A percentile compares a stretch with the other conserved stretches of the same genome.
phyloP scores from a whole-genome alignment of 352 stramenopile genomes.

The Pythium phragmiticola region DNA sequence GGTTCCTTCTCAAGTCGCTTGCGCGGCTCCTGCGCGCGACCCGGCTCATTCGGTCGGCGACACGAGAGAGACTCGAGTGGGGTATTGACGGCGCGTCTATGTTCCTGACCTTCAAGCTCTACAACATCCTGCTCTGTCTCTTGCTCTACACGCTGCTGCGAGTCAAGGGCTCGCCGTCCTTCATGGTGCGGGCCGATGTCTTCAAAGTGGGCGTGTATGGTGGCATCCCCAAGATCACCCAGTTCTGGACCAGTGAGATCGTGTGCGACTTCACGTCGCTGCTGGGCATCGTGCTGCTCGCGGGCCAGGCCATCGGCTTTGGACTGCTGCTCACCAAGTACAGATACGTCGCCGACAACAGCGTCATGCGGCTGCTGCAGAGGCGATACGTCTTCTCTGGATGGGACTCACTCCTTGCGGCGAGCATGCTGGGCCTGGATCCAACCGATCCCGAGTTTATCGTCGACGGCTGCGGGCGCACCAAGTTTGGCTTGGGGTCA shows the following conservation, averaged over 20 bases:
- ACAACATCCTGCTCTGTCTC: slow-evolving; percentile 50
- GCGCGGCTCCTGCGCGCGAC: slow-evolving; percentile 33
- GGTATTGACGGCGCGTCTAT: slow-evolving; percentile 47
- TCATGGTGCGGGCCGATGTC: slow-evolving; percentile 37
- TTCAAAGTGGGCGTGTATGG: slow-evolving; percentile 40
- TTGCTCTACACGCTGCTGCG: slow-evolving; percentile 39
- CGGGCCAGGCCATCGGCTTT: slow-evolving; percentile 31
- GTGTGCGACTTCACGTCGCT: slow-evolving; percentile 47
- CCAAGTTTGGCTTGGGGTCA: slow-evolving; percentile 40
- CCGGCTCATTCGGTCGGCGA: slow-evolving; percentile 34
- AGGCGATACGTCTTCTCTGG: slow-evolving; percentile 50
- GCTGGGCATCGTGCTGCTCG: slow-evolving; percentile 34
- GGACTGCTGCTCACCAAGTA: slow-evolving; percentile 34
- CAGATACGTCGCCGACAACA: slow-evolving; percentile 42
- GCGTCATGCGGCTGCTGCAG: slow-evolving; percentile 44
- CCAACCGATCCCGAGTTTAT: slow-evolving; percentile 28
- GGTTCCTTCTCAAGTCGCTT: slow-evolving; percentile 36
- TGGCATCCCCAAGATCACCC: slow-evolving; percentile 31
- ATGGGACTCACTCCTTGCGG: slow-evolving; percentile 41
- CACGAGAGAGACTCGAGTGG: slow-evolving; percentile 40
- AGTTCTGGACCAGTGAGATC: slow-evolving; percentile 59
- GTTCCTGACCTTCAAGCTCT: slow-evolving; percentile 55
- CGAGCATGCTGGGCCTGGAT: slow-evolving; percentile 50
- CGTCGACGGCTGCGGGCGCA: slow-evolving; percentile 25
- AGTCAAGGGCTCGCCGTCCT: slow-evolving; percentile 36